These are phyloP conservation scores for Lipomyces chichibuensis DNA, from an alignment of 805 yeast species.

Conservation along the genomic window DNA sequence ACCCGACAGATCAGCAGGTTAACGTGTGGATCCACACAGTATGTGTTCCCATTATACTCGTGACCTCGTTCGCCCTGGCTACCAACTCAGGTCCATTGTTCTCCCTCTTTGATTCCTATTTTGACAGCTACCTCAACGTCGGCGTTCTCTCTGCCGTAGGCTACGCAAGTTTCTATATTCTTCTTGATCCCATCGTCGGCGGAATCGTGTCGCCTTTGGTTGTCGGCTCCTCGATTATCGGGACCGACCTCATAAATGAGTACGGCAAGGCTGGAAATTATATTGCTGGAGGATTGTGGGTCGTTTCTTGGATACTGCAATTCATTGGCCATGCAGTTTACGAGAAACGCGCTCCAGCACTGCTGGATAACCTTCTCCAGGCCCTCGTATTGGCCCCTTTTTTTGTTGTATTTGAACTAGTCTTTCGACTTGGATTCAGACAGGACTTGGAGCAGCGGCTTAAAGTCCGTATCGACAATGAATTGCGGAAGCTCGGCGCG, in stretches of 20 bases:
- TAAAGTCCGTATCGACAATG: slow-evolving; percentile 49
- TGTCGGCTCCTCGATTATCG: slow-evolving; percentile 39
- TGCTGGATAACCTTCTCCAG: slow-evolving; percentile 78
- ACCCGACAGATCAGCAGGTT: slow-evolving; percentile 46
- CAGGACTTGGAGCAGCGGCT: slow-evolving; percentile 55
- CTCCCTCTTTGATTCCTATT: slow-evolving; percentile 1
- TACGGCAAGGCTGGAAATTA: slow-evolving; percentile 40
- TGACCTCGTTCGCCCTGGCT: slow-evolving; percentile 54
- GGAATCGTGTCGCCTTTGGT: slow-evolving; percentile 49
- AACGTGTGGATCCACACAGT: slow-evolving; percentile 77
- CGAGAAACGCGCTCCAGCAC: slow-evolving; percentile 84
- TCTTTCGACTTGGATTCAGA: slow-evolving; percentile 68
- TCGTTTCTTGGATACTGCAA: slow-evolving; percentile 74
- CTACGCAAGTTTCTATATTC: slow-evolving; percentile 62
- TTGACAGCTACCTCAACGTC: slow-evolving; percentile 45
- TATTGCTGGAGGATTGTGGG: slow-evolving; percentile 51
- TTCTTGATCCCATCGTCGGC: slow-evolving; percentile 59
- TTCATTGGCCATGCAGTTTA: slow-evolving; percentile 84
- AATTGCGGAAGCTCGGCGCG: slow-evolving; percentile 40
- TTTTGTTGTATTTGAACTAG: slow-evolving; percentile 78
- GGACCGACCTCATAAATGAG: slow-evolving; percentile 40
- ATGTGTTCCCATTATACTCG: slow-evolving; percentile 78
- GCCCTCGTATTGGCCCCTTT: slow-evolving; percentile 90
- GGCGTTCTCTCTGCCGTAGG: slow-evolving; percentile 53
- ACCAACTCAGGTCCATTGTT: slow-evolving; percentile 40